Percentiles rank a stretch among this genome's conserved stretches.
phyloP scores from a whole-genome alignment of 345 rosid genomes.

The Eucalyptus marginata region DNA sequence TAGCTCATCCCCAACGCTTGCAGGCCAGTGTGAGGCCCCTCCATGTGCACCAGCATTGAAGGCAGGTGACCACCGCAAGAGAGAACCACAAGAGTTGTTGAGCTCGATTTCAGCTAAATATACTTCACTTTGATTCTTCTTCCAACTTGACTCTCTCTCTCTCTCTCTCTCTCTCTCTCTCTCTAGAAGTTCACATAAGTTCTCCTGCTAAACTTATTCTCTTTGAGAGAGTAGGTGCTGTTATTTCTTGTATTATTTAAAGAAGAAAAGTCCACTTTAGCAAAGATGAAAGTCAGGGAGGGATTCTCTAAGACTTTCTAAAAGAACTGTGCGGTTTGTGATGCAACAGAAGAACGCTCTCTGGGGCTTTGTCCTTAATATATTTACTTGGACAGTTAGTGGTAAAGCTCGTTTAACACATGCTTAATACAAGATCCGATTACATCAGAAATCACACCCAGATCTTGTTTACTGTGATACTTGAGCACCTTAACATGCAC shows the following conservation, averaged over 20 bases:
- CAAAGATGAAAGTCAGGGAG: neutral
- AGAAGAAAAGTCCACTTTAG: neutral
- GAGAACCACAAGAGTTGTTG: neutral
- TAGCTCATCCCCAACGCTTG: neutral
- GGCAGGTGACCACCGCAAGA: constrained; percentile 17
- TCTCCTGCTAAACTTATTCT: neutral
- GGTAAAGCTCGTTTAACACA: neutral
- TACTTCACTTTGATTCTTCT: neutral
- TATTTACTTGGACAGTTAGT: neutral
- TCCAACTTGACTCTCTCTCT: neutral
- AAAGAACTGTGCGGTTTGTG: neutral
- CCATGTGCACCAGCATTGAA: constrained; percentile 52
- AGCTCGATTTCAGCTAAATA: neutral
- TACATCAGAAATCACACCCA: neutral
- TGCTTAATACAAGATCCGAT: neutral
- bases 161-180: neutral
- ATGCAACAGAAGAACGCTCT: neutral
- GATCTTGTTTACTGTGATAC: neutral
- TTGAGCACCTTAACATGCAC: neutral
- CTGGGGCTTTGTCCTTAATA: neutral
- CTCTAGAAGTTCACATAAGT: neutral
- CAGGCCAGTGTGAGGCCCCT: neutral
- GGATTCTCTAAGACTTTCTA: neutral
- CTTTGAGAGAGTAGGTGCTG: neutral
- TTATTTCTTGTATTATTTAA: neutral